These are phyloP conservation scores for Fagopyrum tataricum DNA, from an alignment of 148 eudicot species.

Conservation along the genomic window DNA sequence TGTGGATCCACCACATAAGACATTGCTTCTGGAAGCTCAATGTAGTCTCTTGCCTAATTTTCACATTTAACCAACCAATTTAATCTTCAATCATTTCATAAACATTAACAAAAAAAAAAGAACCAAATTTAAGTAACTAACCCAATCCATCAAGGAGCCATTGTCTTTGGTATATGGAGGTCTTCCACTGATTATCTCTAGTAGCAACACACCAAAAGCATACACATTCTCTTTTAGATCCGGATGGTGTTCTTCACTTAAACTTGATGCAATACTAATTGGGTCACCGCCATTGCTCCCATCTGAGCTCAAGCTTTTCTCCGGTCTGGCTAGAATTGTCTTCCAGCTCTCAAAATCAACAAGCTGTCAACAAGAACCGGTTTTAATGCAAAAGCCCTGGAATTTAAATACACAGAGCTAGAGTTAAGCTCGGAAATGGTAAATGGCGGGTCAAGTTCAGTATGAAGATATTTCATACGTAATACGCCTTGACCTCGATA, in stretches of 20 bases:
- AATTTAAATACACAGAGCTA: conserved; percentile 49
- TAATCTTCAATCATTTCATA: background rate
- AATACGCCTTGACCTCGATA: conserved; percentile 92
- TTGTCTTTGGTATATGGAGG: conserved; percentile 63
- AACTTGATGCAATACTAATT: conserved; percentile 61
- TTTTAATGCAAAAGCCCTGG: background rate
- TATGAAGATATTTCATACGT: conserved; percentile 80
- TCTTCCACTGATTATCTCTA: conserved; percentile 83
- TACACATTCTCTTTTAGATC: conserved; percentile 66
- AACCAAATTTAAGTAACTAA: conserved; percentile 29
- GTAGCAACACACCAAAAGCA: conserved; percentile 70
- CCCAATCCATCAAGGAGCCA: conserved; percentile 86
- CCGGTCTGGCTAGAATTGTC: conserved; percentile 69
- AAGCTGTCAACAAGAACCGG: conserved; percentile 36
- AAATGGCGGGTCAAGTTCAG: conserved; percentile 86
- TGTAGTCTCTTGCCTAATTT: conserved; percentile 67
- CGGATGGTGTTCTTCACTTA: conserved; percentile 56
- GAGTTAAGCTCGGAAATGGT: conserved; percentile 79
- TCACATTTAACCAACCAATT: background rate
- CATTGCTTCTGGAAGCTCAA: conserved; percentile 60
- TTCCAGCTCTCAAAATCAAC: conserved; percentile 99
- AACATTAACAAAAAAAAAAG: background rate
- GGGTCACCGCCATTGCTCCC: conserved; percentile 56
- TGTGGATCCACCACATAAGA: conserved; percentile 63
- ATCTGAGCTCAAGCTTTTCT: conserved; percentile 62